Evolutionary conservation across 2,329 filamentous ascomycete genomes (phyloP).

Genomic region (Exserohilum turcica): DNA sequence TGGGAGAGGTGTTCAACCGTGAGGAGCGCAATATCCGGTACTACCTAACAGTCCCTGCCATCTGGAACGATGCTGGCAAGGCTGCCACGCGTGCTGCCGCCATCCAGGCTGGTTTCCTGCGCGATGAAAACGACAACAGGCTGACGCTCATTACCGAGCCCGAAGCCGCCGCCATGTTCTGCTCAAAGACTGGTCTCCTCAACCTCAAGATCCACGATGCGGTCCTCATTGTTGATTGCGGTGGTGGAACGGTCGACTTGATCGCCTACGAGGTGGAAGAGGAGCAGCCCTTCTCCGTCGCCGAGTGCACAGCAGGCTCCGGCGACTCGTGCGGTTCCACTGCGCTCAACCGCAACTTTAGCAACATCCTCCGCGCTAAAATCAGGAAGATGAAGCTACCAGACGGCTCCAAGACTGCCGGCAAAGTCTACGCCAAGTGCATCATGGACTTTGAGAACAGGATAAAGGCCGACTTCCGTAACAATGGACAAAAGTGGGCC

Average conservation of each 20-base stretch:
- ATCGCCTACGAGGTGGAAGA: conserved; percentile 99
- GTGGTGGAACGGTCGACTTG: conserved; percentile 97
- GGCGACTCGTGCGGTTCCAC: conserved; percentile 99
- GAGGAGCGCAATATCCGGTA: conserved; percentile 98
- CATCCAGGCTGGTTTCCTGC: conserved; percentile 94
- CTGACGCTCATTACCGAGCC: conserved; percentile 94
- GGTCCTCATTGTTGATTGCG: conserved; percentile 97
- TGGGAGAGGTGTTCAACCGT: conserved; percentile 96
- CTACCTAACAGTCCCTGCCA: conserved; percentile 97
- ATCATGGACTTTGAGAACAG: conserved; percentile 99
- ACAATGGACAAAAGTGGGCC: conserved; percentile 99
- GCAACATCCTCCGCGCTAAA: conserved; percentile 95
- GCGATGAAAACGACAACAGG: conserved; percentile 96
- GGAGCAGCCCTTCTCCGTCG: conserved; percentile 94
- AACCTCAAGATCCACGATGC: conserved; percentile 98
- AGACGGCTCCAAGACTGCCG: conserved; percentile 95
- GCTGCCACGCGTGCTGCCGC: conserved; percentile 93
- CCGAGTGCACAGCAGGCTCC: conserved; percentile 94
- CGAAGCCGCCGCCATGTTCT: conserved; percentile 96
- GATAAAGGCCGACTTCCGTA: conserved; percentile 99
- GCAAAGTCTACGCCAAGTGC: conserved; percentile 97
- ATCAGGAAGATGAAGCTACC: conserved; percentile 99
- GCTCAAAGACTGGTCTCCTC: conserved; percentile 91
- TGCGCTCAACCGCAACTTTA: conserved; percentile 96
- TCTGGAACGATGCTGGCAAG: conserved; percentile 99